Evolutionary conservation across 176 grass and related monocot species (phyloP), one percentile per base, ranked within the genome.

Genomic region (Carex pumila): DNA sequence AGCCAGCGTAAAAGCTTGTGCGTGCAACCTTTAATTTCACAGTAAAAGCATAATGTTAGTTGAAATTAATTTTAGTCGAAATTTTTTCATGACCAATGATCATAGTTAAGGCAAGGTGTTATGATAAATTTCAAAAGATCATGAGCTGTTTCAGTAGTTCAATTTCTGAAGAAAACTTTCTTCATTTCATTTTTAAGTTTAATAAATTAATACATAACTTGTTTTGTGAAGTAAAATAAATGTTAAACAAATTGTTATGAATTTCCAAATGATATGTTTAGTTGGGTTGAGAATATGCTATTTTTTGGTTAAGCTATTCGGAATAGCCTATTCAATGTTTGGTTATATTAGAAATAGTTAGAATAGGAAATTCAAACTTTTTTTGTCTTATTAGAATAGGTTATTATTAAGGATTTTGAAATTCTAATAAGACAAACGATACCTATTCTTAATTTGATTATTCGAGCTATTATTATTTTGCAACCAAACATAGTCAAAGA

Each of bases 1-100:
- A 12, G 91, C 95, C 83, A 98, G 59, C 5, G 95, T 98, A 32
- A 98, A 86, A 86, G 92, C 95, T 83, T 97, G 95, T 83, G 95
- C 95, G 83, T 97, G 95, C 64, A 97, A 84, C 89, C 95, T 97
- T 70, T 45, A 45, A 45, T 45, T 12, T 59, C 63, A 71, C 29
- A 63, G 5, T 64, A 58, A 65, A 83, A 3, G 5, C 65, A 49
- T 11, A 47, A 70, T 67, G 13, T 66, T 60, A 55, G 49, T 6
- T 65, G 11, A 61, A 9, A n/a, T 41, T 30, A 49, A 19, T 83
- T 1, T 5, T 7, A 10, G 7, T 34, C 6, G 29, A 59, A 55
- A 21, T 29, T 80, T 53, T 1, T 43, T 86, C 12, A 7, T 9
- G 56, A 80, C 3, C 69, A 65, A 1, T 41, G 6, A n/a, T 41